A percentile compares a stretch with the other conserved stretches of the same genome.
Conservation (phyloP, 106 monocot genomes). For the Dendrobium officinale region DNA sequence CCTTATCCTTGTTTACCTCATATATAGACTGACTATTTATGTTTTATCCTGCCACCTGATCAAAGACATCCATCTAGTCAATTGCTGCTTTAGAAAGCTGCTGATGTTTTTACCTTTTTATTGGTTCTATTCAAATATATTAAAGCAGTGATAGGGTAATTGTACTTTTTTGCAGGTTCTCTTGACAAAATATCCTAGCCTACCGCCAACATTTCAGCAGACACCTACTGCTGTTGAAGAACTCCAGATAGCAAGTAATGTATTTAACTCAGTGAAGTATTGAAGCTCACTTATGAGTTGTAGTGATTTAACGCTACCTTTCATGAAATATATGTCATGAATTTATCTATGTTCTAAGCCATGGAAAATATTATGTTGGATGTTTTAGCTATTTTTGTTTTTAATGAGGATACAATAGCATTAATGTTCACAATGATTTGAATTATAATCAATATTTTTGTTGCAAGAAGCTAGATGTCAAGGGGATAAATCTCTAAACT, state of each 20-base stretch:
- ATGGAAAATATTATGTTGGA: background rate
- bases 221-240: conserved; percentile 79
- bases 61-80: background rate
- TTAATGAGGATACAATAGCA: background rate
- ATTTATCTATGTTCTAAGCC: background rate
- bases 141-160: background rate
- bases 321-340: background rate
- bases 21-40: no score
- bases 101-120: background rate
- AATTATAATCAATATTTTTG: background rate
- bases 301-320: background rate
- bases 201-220: conserved; percentile 71
- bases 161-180: conserved; percentile 43
- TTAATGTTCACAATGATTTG: background rate
- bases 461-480: background rate
- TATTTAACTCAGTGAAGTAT: background rate
- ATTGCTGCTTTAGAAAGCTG: background rate
- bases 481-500: background rate
- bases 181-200: conserved; percentile 82
- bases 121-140: background rate
- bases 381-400: background rate
- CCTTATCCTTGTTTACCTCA: no score
- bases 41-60: background rate
- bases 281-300: background rate
- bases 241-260: conserved; percentile 76